phyloP scores from a whole-genome alignment of 306 rosid genomes.

The Cucumis hystrix region DNA sequence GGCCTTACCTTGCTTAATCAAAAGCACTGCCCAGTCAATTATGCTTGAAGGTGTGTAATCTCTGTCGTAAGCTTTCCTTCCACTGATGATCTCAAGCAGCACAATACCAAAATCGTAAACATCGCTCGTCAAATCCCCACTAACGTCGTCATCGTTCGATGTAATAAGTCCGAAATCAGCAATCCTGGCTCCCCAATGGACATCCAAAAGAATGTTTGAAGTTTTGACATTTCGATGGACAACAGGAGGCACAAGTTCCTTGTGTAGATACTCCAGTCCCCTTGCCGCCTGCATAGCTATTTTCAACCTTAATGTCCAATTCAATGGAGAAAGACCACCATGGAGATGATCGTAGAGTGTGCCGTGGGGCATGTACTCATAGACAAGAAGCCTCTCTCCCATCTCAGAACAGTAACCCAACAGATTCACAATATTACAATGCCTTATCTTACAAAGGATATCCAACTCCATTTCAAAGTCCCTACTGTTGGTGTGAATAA shows the following conservation, averaged over 20 bases:
- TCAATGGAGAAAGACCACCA: constrained; percentile 79
- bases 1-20: constrained; percentile 60
- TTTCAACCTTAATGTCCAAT: constrained; percentile 58
- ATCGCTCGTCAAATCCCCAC: constrained; percentile 39
- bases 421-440: constrained; percentile 62
- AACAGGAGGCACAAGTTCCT: constrained; percentile 58
- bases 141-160: constrained; percentile 38
- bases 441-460: constrained; percentile 68
- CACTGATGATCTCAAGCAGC: constrained; percentile 70
- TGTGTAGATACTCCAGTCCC: constrained; percentile 80
- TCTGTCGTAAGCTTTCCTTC: constrained; percentile 67
- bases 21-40: constrained; percentile 80
- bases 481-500: constrained; percentile 69
- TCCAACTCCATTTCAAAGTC: constrained; percentile 85
- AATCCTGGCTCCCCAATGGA: constrained; percentile 71
- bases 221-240: constrained; percentile 60
- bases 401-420: constrained; percentile 87
- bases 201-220: constrained; percentile 74
- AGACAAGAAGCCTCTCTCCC: constrained; percentile 91
- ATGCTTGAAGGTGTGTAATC: constrained; percentile 50
- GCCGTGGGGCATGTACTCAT: constrained; percentile 86
- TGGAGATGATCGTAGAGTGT: constrained; percentile 86
- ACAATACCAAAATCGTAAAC: constrained; percentile 66
- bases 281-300: constrained; percentile 71
- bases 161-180: constrained; percentile 64